A percentile compares a stretch with the other conserved stretches of the same genome.
phyloP scores from a whole-genome alignment of 331 rosid genomes.

The Acacia pycnantha region DNA sequence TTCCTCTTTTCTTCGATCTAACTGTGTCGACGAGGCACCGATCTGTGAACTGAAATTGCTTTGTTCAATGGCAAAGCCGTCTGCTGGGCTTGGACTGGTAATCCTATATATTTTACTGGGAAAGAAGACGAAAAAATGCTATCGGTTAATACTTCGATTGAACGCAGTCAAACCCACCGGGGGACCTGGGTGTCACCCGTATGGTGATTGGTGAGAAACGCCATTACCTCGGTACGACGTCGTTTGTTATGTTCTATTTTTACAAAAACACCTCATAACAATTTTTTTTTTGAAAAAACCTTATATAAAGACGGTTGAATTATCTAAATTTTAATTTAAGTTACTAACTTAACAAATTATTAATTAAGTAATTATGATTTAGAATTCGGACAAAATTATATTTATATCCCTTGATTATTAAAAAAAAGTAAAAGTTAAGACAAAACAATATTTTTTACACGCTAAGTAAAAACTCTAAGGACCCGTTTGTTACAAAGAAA shows the following conservation, averaged over 20 bases:
- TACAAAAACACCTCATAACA: too few species aligned
- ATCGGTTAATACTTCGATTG: not conserved
- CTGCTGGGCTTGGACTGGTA: not conserved
- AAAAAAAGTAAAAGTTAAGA: too few species aligned
- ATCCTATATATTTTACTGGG: not conserved
- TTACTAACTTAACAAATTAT: too few species aligned
- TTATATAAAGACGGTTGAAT: too few species aligned
- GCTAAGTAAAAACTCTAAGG: too few species aligned
- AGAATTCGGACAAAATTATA: too few species aligned
- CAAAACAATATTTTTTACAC: too few species aligned
- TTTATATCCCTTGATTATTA: too few species aligned
- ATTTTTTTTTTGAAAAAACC: too few species aligned
- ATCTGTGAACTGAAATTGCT: constrained; percentile 12
- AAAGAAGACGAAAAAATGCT: not conserved
- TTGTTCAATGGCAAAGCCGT: not conserved
- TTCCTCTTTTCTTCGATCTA: not conserved
- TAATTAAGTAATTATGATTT: too few species aligned
- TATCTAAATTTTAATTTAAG: too few species aligned
- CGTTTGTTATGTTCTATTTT: not conserved
- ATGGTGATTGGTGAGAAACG: not conserved
- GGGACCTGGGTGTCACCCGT: not conserved
- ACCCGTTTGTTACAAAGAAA: too few species aligned
- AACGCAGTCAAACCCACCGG: not conserved
- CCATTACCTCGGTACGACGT: not conserved
- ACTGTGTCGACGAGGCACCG: not conserved